These are phyloP conservation scores for Colletotrichum falcatum DNA, from an alignment of 2,329 filamentous ascomycete species.

Conservation along the genomic window DNA sequence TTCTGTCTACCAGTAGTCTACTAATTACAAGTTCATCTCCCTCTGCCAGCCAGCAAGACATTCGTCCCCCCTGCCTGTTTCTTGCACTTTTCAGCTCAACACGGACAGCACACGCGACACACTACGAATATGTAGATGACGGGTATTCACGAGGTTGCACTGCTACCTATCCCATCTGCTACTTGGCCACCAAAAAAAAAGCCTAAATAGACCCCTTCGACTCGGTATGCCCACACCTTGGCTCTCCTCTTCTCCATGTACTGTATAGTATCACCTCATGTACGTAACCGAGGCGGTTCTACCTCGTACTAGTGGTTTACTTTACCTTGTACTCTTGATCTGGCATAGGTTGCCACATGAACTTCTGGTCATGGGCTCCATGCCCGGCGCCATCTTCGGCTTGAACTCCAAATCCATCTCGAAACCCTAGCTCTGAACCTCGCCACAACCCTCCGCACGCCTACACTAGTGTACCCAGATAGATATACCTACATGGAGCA, in stretches of 20 bases:
- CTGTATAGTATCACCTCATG: not conserved
- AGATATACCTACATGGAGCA: too few species aligned
- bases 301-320: too few species aligned
- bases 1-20: too few species aligned
- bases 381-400: not conserved
- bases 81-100: not conserved
- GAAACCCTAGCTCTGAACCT: conserved; percentile 39
- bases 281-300: not conserved
- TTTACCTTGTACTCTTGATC: not conserved
- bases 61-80: conserved; percentile 2
- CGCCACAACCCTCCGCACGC: conserved; percentile 35
- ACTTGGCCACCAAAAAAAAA: conserved; percentile 2
- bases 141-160: conserved; percentile 16
- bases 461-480: conserved; percentile 1
- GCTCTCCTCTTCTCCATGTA: conserved; percentile 20
- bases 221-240: conserved; percentile 17
- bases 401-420: conserved; percentile 11
- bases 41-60: conserved; percentile 1
- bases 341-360: conserved; percentile 45
- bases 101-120: not conserved
- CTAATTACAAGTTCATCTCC: too few species aligned
- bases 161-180: not conserved
- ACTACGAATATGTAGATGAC: too few species aligned
- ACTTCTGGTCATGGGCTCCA: conserved; percentile 41
- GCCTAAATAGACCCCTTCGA: conserved; percentile 16